Evolutionary conservation across 257 asterid genomes (phyloP), one percentile per base, ranked within the genome.

Genomic region (Leonotis leonurus): DNA sequence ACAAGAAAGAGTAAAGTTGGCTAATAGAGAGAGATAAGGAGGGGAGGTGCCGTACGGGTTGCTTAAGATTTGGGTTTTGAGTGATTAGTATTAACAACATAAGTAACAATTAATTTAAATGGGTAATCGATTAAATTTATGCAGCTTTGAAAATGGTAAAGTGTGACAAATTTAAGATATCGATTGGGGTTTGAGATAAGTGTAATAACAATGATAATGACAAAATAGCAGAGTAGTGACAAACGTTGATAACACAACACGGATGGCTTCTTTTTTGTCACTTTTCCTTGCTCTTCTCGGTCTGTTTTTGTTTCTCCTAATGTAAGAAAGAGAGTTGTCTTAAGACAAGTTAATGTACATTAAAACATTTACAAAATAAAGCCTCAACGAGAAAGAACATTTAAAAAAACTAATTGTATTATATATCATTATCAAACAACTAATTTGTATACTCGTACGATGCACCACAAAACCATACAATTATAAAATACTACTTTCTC

Each of bases 1-100:
- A 62, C 78, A 71, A 24, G 73, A 71, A 72, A 72, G 78, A 64
- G 73, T 57, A 75, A 72, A 65, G 70, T 72, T 56, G 50, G 79
- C 71, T 57, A 16, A 20, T 70, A 43, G 78, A 29, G 75, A 36
- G 63, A 33, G 68, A 64, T 51, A 36, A 74, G 20, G 55, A 10
- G 16, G 7, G 49, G 4, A 1, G 7, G 49, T 21, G 41, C 72
- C 62, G 78, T 71, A 61, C 73, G 61, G 75, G n/a, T 74, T 65
- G 78, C 86, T 74, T 77, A 74, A 62, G 65, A 49, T 26, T 37
- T 11, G 80, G 69, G 74, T 58, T 67, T 58, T 41, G 63, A 55
- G 46, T 6, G 10, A 46, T 48, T 21, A n/a, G n/a, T n/a, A 68
- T 62, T 62, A 68, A 37, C 20, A 30, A 14, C 39, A 6, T 5